phyloP scores from a whole-genome alignment of 179 eudicot genomes.

The Corrigiola litoralis region DNA sequence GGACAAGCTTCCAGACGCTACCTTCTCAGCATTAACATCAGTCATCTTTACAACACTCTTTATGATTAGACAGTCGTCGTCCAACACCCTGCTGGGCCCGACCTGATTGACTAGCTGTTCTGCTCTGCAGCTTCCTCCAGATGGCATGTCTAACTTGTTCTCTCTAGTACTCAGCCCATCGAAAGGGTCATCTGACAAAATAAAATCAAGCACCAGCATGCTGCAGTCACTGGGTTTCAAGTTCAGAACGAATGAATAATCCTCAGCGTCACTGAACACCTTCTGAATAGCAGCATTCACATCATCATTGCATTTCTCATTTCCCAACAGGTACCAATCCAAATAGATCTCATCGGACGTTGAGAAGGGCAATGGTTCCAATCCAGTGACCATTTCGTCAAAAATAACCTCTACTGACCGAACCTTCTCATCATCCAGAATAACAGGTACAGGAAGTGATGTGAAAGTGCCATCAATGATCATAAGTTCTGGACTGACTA shows the following conservation, averaged over 20 bases:
- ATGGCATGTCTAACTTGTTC: slow-evolving; percentile 36
- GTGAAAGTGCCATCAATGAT: slow-evolving; percentile 66
- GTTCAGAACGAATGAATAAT: slow-evolving; percentile 23
- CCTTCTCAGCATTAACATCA: slow-evolving; percentile 9
- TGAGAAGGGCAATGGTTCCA: slow-evolving; percentile 55
- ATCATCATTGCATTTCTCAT: slow-evolving; percentile 39
- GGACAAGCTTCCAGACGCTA: slow-evolving; percentile 20
- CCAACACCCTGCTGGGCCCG: slow-evolving; percentile 17
- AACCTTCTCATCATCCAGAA: slow-evolving; percentile 42
- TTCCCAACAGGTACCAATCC: slow-evolving; percentile 76
- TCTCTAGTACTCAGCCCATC: slow-evolving; percentile 32
- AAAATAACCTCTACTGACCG: slow-evolving; percentile 32
- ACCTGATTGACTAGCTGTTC: slow-evolving; percentile 18
- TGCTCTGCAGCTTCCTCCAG: slow-evolving; percentile 20
- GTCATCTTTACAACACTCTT: slow-evolving; percentile 11
- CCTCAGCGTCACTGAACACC: slow-evolving; percentile 45
- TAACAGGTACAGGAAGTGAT: slow-evolving; percentile 70
- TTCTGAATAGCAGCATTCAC: slow-evolving; percentile 41
- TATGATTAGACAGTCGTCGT: slow-evolving; percentile 31
- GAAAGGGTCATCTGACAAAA: slow-evolving; percentile 39
- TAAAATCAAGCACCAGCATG: slow-evolving; percentile 38
- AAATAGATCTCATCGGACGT: slow-evolving; percentile 79
- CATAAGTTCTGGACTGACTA: slow-evolving; percentile 63
- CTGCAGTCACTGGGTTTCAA: slow-evolving; percentile 33
- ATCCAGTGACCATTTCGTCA: slow-evolving; percentile 34